These are phyloP conservation scores for Aspergillus spinulosporus DNA, from an alignment of 2,329 filamentous ascomycete species.

Conservation along the genomic window DNA sequence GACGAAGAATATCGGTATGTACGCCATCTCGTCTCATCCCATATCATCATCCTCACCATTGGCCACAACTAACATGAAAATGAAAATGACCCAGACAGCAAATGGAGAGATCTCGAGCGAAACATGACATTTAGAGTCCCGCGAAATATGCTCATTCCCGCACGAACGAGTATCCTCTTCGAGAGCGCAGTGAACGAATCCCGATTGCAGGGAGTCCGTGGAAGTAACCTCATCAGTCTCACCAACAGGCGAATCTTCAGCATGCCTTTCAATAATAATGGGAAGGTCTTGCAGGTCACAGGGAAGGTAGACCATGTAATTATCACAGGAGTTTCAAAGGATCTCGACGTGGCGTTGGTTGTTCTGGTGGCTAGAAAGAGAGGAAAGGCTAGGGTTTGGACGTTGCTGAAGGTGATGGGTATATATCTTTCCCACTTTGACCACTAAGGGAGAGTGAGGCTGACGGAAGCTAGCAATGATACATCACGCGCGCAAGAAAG, in stretches of 20 bases:
- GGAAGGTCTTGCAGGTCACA: not conserved
- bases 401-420: constrained; percentile 1
- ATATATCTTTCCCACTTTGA: not conserved
- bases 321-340: not conserved
- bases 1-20: not conserved
- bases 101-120: not conserved
- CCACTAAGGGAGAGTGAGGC: not conserved
- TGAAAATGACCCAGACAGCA: not conserved
- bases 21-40: too few relatives aligned
- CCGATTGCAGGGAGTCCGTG: not conserved
- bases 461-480: not conserved
- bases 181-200: not conserved
- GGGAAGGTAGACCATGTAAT: constrained; percentile 11
- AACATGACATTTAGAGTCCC: not conserved
- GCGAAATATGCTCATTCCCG: not conserved
- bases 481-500: not conserved
- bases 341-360: not conserved
- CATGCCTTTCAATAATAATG: not conserved
- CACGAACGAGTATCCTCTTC: not conserved
- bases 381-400: not conserved
- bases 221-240: not conserved
- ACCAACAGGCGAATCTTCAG: not conserved
- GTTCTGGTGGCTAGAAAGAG: not conserved
- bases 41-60: too few relatives aligned
- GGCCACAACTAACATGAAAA: too few relatives aligned